phyloP scores from a whole-genome alignment of 2,329 filamentous ascomycete genomes.

The Saccharata proteae region DNA sequence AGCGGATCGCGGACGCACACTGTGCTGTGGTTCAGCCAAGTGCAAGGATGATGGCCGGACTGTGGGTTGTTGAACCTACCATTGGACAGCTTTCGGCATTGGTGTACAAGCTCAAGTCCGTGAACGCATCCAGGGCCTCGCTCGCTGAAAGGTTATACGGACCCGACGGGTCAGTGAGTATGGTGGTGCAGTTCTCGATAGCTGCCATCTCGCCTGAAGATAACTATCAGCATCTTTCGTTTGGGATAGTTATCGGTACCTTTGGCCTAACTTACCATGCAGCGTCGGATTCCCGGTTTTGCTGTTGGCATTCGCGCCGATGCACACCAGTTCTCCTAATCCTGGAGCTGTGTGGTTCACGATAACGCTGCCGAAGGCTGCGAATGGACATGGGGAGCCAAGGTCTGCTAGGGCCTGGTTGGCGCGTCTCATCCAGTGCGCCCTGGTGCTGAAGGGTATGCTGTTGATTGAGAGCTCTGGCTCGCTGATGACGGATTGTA shows the following conservation, averaged over 20 bases:
- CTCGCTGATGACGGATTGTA: conserved; percentile 1
- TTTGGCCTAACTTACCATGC: conserved; percentile 29
- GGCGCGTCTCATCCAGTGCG: conserved; percentile 42
- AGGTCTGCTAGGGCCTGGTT: conserved; percentile 33
- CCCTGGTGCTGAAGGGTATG: conserved; percentile 29
- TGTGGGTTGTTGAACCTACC: conserved; percentile 12
- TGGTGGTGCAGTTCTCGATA: conserved; percentile 40
- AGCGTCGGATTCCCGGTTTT: conserved; percentile 39
- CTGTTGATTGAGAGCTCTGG: conserved; percentile 13
- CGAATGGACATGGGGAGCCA: conserved; percentile 38
- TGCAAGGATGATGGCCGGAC: too few species aligned
- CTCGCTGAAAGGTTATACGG: conserved; percentile 30
- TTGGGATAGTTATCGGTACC: neutral
- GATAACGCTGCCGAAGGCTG: conserved; percentile 41
- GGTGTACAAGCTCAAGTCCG: conserved; percentile 40
- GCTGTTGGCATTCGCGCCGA: conserved; percentile 35
- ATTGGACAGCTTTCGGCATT: conserved; percentile 47
- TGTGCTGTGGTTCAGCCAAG: neutral
- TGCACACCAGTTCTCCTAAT: conserved; percentile 37
- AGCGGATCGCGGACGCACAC: conserved; percentile 44
- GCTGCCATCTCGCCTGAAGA: conserved; percentile 40
- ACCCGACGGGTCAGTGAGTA: conserved; percentile 36
- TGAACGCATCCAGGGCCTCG: conserved; percentile 35
- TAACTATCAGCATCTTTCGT: neutral
- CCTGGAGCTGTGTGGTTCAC: conserved; percentile 41